phyloP scores from a whole-genome alignment of 805 yeast genomes.

The Suhomyces sp. region DNA sequence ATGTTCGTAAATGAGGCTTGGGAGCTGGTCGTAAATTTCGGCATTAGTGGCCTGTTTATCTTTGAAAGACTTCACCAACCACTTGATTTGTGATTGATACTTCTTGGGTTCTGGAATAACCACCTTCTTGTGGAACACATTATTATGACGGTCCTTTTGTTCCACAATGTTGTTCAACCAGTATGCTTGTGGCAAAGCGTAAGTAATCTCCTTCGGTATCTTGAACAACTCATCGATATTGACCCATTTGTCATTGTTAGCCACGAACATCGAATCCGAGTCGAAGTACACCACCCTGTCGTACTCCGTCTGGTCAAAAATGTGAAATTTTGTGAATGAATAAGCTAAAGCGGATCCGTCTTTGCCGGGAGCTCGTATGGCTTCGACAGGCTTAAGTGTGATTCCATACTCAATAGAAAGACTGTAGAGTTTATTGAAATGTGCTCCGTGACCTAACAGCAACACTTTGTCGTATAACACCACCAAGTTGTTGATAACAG shows the following conservation, averaged over 20 bases:
- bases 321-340: conserved; percentile 55
- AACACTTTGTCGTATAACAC: conserved; percentile 35
- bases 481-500: conserved; percentile 47
- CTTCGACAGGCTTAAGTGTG: conserved; percentile 24
- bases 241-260: conserved; percentile 6
- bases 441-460: conserved; percentile 9
- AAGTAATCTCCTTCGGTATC: conserved; percentile 22
- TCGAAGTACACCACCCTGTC: conserved; percentile 58
- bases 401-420: conserved; percentile 22
- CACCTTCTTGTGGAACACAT: conserved; percentile 10
- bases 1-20: conserved; percentile 19
- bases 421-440: conserved; percentile 13
- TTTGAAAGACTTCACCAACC: conserved; percentile 10
- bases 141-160: conserved; percentile 2
- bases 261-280: conserved; percentile 50
- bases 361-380: conserved; percentile 11
- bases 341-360: conserved; percentile 43
- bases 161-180: conserved; percentile 29
- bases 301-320: conserved; percentile 49
- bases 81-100: conserved; percentile 11
- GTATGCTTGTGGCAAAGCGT: conserved; percentile 37
- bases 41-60: conserved; percentile 2
- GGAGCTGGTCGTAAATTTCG: conserved; percentile 16
- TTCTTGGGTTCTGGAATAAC: conserved; percentile 15
- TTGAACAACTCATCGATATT: conserved; percentile 35